These are phyloP conservation scores for Triangularia setosa DNA, from an alignment of 2,329 filamentous ascomycete species.

Conservation along the genomic window DNA sequence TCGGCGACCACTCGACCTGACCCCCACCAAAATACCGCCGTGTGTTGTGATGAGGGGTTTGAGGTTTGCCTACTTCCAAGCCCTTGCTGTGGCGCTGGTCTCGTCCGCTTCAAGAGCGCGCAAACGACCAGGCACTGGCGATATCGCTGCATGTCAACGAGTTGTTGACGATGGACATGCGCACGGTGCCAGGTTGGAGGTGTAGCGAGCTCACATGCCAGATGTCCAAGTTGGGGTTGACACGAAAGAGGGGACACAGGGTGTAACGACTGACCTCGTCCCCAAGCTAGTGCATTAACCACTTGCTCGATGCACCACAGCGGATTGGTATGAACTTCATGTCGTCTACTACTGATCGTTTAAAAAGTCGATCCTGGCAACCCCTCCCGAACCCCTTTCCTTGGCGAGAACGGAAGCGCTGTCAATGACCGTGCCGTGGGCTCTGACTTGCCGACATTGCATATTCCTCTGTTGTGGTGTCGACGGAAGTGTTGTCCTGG, in stretches of 20 bases:
- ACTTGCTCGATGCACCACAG: neutral
- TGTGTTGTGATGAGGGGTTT: neutral
- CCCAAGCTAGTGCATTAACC: neutral
- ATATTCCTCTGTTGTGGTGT: neutral
- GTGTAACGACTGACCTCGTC: neutral
- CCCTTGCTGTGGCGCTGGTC: neutral
- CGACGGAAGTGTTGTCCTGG: neutral
- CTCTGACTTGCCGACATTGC: neutral
- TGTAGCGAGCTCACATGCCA: neutral
- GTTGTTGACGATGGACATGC: neutral
- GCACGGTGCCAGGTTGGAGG: neutral
- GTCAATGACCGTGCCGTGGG: neutral
- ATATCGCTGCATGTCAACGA: neutral
- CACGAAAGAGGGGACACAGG: neutral
- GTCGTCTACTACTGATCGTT: neutral
- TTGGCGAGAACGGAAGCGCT: neutral
- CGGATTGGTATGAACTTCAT: neutral
- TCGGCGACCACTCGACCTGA: conserved; percentile 1
- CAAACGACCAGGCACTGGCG: neutral
- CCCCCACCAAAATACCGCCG: neutral
- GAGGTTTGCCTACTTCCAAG: neutral
- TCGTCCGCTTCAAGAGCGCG: neutral
- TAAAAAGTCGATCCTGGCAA: neutral
- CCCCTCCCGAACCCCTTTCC: neutral
- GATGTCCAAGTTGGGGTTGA: neutral